Percentiles rank a stretch among this genome's conserved stretches.
These are phyloP conservation scores for Mesembryanthemum crystallinum DNA, from an alignment of 148 eudicot genomes.

Conservation along the genomic window DNA sequence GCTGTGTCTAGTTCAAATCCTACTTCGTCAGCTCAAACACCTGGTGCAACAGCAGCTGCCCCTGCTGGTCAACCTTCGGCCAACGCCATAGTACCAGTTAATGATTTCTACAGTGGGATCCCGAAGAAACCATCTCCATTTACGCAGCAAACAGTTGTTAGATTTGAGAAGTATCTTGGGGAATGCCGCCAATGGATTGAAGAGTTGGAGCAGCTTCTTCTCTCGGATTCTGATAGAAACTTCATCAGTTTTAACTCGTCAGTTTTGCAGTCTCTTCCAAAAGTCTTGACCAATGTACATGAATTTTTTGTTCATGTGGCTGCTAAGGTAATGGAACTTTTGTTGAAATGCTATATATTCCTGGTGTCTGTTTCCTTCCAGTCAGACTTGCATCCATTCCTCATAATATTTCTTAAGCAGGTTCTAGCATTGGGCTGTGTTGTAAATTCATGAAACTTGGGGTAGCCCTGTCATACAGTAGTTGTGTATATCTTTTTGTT, in stretches of 20 bases:
- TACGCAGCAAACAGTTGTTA: slow-evolving; percentile 71
- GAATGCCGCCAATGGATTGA: slow-evolving; percentile 93
- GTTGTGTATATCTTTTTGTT: background rate
- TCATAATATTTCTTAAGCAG: background rate
- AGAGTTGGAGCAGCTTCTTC: slow-evolving; percentile 87
- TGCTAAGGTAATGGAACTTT: slow-evolving; percentile 63
- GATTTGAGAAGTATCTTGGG: slow-evolving; percentile 77
- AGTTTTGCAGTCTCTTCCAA: slow-evolving; percentile 84
- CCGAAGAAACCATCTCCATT: slow-evolving; percentile 89
- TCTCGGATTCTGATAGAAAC: slow-evolving; percentile 60
- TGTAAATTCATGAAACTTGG: background rate
- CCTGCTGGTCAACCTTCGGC: slow-evolving; percentile 42
- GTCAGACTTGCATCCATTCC: background rate
- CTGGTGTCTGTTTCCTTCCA: background rate
- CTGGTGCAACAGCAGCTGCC: slow-evolving; percentile 42
- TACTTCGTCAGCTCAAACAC: slow-evolving; percentile 47
- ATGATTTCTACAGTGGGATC: slow-evolving; percentile 82
- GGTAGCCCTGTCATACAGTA: background rate
- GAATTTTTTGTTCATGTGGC: slow-evolving; percentile 97
- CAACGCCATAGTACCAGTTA: slow-evolving; percentile 48
- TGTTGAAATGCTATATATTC: background rate
- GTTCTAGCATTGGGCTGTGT: background rate
- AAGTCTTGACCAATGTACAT: slow-evolving; percentile 85
- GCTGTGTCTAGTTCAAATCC: slow-evolving; percentile 42
- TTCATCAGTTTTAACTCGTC: slow-evolving; percentile 52